phyloP scores from a whole-genome alignment of 2,329 filamentous ascomycete genomes.

The Fusarium clavum region DNA sequence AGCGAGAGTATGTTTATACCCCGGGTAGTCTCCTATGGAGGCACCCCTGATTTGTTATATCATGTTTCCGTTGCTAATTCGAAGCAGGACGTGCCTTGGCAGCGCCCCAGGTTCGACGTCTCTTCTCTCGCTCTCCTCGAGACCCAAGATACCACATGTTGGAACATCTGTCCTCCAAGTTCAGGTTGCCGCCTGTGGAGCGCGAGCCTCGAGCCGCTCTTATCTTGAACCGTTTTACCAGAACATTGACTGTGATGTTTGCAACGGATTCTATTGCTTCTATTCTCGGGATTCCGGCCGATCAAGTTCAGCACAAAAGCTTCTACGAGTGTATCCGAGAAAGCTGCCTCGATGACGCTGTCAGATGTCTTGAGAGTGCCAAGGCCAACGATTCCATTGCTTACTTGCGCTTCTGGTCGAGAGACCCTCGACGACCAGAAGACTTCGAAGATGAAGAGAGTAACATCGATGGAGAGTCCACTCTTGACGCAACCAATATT shows the following conservation, averaged over 20 bases:
- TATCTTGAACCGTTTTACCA: slow-evolving; percentile 87
- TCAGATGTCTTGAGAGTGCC: slow-evolving; percentile 83
- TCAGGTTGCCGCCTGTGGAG: slow-evolving; percentile 70
- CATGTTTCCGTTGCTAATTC: slow-evolving; percentile 20
- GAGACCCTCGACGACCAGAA: slow-evolving; percentile 74
- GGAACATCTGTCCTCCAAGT: slow-evolving; percentile 85
- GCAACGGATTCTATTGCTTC: slow-evolving; percentile 80
- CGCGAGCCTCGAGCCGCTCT: slow-evolving; percentile 86
- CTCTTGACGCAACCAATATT: slow-evolving; percentile 2
- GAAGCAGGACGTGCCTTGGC: slow-evolving; percentile 77
- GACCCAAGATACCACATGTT: slow-evolving; percentile 93
- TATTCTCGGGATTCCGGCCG: slow-evolving; percentile 79
- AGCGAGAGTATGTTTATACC: slow-evolving; percentile 74
- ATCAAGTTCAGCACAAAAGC: slow-evolving; percentile 78
- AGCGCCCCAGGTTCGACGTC: slow-evolving; percentile 79
- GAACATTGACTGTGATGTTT: slow-evolving; percentile 87
- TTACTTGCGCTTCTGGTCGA: slow-evolving; percentile 86
- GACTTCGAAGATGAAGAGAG: slow-evolving; percentile 59
- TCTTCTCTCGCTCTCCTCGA: slow-evolving; percentile 83
- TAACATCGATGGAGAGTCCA: slow-evolving; percentile 48
- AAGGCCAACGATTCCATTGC: slow-evolving; percentile 93
- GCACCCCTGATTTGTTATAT: not conserved
- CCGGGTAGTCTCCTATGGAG: not conserved
- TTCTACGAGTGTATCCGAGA: slow-evolving; percentile 90
- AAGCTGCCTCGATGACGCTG: slow-evolving; percentile 79